Evolutionary conservation across 2,329 filamentous ascomycete genomes (phyloP).

Genomic region (Cladophialophora exuberans): DNA sequence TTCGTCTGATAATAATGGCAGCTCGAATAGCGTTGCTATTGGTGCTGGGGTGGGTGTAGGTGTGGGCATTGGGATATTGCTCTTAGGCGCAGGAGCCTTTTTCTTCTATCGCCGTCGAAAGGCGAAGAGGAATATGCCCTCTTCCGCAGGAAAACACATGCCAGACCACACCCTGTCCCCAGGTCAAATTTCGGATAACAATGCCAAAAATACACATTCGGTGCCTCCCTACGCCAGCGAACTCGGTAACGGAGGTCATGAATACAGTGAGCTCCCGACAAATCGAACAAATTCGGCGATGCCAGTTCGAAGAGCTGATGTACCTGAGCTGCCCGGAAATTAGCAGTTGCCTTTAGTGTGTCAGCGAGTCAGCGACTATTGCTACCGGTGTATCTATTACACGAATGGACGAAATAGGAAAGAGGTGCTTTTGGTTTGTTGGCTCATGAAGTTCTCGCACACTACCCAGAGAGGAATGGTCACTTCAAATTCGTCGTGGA

Average conservation of each 20-base stretch:
- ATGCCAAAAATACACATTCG: neutral
- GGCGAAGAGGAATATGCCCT: neutral
- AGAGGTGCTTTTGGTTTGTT: neutral
- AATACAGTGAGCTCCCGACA: neutral
- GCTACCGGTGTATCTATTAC: too few species aligned
- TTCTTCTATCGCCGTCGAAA: neutral
- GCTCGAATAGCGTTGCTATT: constrained; percentile 3
- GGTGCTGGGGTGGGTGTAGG: constrained; percentile 16
- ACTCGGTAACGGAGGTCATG: constrained; percentile 1
- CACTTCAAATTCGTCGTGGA: neutral
- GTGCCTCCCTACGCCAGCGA: neutral
- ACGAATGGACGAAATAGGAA: too few species aligned
- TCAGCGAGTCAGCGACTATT: too few species aligned
- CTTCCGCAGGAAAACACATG: neutral
- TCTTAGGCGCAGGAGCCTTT: neutral
- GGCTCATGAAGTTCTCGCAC: neutral
- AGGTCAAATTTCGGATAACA: neutral
- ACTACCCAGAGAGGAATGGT: neutral
- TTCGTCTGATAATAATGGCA: neutral
- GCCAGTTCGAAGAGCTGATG: neutral
- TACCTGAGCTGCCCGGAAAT: neutral
- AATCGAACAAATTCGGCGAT: neutral
- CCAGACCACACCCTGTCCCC: neutral
- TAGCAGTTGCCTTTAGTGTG: too few species aligned
- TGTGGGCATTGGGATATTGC: constrained; percentile 5